Evolutionary conservation across 495 filamentous ascomycete genomes (phyloP), one percentile per base, ranked within the genome.

Genomic region (Trypethelium eluteriae): DNA sequence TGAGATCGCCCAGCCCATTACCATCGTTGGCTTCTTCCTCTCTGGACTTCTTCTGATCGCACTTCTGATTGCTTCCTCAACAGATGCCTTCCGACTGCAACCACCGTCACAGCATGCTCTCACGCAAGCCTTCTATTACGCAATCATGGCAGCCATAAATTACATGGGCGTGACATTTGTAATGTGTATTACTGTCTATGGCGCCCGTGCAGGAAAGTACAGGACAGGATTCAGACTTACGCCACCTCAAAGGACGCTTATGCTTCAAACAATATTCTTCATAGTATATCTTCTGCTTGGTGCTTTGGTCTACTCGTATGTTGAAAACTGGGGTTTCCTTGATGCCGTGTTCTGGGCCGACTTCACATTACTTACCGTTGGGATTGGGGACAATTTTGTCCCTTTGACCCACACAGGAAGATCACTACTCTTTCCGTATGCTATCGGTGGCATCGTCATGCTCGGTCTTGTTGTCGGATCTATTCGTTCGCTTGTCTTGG

Each of bases 231-330:
- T 91, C 74, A 82, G 85, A 49, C 80, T 92, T 38, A 92, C 87
- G 2, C 80, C 81, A 50, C 85, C 84, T 66, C 90, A 95, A 75
- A 82, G 92, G 35, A 94, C 90, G 0, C 76, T 96, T 39, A 96
- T 96, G 89, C 76, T 96, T 38, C 92, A 96, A 70, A 96, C 90
- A 1, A 93, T 94, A 71, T 76, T 82, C 36, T 88, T 95, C 73
- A 79, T 89, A 57, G 76, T 87, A 7, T 95, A 94, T 70, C 80
- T 96, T 10, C 82, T 92, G 2, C 70, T 88, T 12, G 91, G 92
- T 5, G 85, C 91, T 1, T 76, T 87, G 16, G 78, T 94, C 1
- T 96, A 88, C 72, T 82, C 82, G 7, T 80, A 80, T 9, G 77
- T 95, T 44, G 92, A 96, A 76, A 81, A 80, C 6, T 96, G 92